Conservation (phyloP, 2,329 filamentous ascomycete genomes). For the Cladosporium sp. region DNA sequence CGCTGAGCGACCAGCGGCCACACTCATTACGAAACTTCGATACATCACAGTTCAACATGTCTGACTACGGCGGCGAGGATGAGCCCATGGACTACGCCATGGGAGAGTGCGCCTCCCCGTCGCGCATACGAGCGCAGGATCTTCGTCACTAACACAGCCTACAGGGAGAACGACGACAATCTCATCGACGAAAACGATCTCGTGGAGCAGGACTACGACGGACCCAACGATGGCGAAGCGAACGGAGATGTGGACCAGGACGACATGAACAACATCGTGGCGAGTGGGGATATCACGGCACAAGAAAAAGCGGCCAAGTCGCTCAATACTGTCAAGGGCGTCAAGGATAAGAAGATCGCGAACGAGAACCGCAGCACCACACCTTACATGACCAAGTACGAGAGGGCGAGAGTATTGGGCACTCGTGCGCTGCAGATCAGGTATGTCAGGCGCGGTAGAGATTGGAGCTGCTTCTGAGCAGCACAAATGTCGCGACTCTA, state of each 20-base stretch:
- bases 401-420: slow-evolving; percentile 86
- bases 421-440: slow-evolving; percentile 95
- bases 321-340: slow-evolving; percentile 54
- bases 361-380: slow-evolving; percentile 87
- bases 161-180: slow-evolving; percentile 34
- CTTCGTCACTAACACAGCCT: not conserved
- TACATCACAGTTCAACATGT: slow-evolving; percentile 31
- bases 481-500: not conserved
- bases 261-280: slow-evolving; percentile 40
- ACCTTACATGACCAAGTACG: slow-evolving; percentile 99
- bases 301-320: slow-evolving; percentile 37
- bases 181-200: slow-evolving; percentile 49
- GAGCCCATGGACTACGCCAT: slow-evolving; percentile 34
- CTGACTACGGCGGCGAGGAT: slow-evolving; percentile 43
- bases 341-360: slow-evolving; percentile 80
- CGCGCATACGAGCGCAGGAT: not conserved
- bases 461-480: not conserved
- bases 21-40: not conserved
- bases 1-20: not conserved
- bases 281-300: slow-evolving; percentile 51
- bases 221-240: slow-evolving; percentile 13
- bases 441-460: slow-evolving; percentile 47
- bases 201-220: slow-evolving; percentile 39
- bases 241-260: slow-evolving; percentile 25
- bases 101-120: slow-evolving; percentile 23